A percentile compares a stretch with the other conserved stretches of the same genome.
Evolutionary conservation across 148 eudicot species (phyloP).

Genomic region (Cornus suecica): DNA sequence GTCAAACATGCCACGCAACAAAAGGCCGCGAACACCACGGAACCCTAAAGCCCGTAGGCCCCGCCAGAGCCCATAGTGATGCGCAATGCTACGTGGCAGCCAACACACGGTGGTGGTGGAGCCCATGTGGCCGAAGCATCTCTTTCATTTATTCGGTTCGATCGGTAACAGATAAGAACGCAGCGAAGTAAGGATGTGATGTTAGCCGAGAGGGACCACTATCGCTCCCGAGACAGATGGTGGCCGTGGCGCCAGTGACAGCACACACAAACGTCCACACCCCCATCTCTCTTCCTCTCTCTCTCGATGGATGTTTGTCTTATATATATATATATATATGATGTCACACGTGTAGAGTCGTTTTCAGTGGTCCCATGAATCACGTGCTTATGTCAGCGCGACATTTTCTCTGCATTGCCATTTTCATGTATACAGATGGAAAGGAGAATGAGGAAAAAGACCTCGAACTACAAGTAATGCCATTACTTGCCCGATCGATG

Average conservation of each 20-base stretch:
- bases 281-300: neutral
- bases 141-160: neutral
- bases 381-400: neutral
- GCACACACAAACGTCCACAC: too few species aligned
- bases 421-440: neutral
- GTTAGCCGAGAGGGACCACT: neutral
- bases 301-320: too few species aligned
- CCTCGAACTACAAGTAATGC: too few species aligned
- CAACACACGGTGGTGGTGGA: neutral
- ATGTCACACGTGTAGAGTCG: constrained; percentile 15
- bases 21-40: neutral
- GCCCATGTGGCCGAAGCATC: neutral
- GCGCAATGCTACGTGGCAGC: constrained; percentile 3
- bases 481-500: too few species aligned
- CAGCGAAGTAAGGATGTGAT: neutral
- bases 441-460: too few species aligned
- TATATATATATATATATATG: neutral
- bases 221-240: neutral
- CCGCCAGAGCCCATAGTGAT: neutral
- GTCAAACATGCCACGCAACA: constrained; percentile 8
- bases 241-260: neutral
- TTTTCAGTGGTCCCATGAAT: neutral
- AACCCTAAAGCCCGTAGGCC: neutral
- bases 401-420: neutral
- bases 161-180: neutral